A percentile compares a stretch with the other conserved stretches of the same genome.
Evolutionary conservation across 352 stramenopile species (phyloP).

Genomic region (Phytophthora sansomeana): DNA sequence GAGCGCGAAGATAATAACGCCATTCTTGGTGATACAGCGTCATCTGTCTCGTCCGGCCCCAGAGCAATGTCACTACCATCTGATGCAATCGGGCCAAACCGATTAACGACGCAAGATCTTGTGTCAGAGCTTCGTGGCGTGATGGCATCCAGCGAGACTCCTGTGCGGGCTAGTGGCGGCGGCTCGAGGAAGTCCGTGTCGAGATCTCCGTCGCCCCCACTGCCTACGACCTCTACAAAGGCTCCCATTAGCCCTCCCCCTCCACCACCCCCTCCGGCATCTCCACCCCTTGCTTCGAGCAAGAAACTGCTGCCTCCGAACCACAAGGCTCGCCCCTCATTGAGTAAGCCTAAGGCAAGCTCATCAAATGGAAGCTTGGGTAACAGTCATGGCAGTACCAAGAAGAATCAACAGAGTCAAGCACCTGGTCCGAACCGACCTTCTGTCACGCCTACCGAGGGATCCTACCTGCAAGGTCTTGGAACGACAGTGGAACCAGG

Average conservation of each 20-base stretch:
- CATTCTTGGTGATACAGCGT: conserved; percentile 18
- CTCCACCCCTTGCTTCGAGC: conserved; percentile 6
- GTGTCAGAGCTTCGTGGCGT: conserved; percentile 67
- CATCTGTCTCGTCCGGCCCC: conserved; percentile 19
- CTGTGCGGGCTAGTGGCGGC: conserved; percentile 32
- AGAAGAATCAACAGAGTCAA: conserved; percentile 7
- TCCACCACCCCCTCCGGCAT: conserved; percentile 11
- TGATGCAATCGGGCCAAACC: conserved; percentile 13
- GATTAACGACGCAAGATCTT: conserved; percentile 57
- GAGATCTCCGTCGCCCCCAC: conserved; percentile 32
- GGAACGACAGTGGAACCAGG: conserved; percentile 38
- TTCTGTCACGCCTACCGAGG: conserved; percentile 21
- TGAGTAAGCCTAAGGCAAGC: conserved; percentile 16
- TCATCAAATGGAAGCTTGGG: conserved; percentile 12
- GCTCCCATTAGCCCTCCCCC: conserved; percentile 24
- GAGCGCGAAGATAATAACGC: conserved; percentile 28
- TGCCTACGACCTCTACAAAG: conserved; percentile 18
- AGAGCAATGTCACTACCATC: conserved; percentile 31
- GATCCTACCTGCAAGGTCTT: conserved; percentile 35
- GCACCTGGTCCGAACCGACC: conserved; percentile 8
- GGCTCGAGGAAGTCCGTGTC: conserved; percentile 38
- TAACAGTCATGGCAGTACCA: conserved; percentile 20
- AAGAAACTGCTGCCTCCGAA: conserved; percentile 17
- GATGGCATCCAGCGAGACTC: conserved; percentile 73
- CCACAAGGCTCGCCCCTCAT: conserved; percentile 13